Evolutionary conservation across 1,284 basidiomycete species (phyloP).

Genomic region (Trichosporon inkin): DNA sequence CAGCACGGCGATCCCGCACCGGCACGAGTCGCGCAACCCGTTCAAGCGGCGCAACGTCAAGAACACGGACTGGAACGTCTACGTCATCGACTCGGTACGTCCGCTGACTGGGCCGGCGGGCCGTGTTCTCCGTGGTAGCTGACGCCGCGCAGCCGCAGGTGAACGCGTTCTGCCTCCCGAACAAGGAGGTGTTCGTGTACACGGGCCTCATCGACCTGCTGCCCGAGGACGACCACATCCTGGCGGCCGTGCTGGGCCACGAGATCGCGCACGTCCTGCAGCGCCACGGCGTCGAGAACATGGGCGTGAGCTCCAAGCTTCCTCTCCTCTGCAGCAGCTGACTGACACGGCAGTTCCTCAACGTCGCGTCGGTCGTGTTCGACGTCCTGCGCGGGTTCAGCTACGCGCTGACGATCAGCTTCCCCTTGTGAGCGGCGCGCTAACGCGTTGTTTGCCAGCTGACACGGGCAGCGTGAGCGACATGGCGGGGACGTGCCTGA

Average conservation of each 20-base stretch:
- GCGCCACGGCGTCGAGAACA: conserved; percentile 55
- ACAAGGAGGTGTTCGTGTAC: conserved; percentile 55
- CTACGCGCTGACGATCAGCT: conserved; percentile 55
- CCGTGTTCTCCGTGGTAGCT: too few species aligned
- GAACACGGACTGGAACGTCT: conserved; percentile 53
- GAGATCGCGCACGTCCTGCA: conserved; percentile 55
- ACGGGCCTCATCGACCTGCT: conserved; percentile 53
- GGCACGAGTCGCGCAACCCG: conserved; percentile 50
- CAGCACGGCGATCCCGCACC: conserved; percentile 46
- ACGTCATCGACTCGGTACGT: conserved; percentile 52
- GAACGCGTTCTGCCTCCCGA: conserved; percentile 55
- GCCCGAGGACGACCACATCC: conserved; percentile 51
- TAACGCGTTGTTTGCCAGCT: not conserved
- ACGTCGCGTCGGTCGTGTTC: conserved; percentile 54
- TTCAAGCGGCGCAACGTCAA: conserved; percentile 48
- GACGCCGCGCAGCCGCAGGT: conserved; percentile 47
- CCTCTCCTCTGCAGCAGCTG: not conserved
- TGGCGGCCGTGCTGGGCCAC: conserved; percentile 54
- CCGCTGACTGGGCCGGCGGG: too few species aligned
- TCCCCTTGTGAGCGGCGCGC: conserved; percentile 46
- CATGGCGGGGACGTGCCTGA: conserved; percentile 52
- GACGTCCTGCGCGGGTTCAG: conserved; percentile 55
- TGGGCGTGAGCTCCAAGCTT: conserved; percentile 47
- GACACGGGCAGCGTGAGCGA: conserved; percentile 49
- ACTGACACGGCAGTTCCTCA: conserved; percentile 52